Conservation (phyloP, 2,329 filamentous ascomycete genomes). For the Botryotinia narcissicola region DNA sequence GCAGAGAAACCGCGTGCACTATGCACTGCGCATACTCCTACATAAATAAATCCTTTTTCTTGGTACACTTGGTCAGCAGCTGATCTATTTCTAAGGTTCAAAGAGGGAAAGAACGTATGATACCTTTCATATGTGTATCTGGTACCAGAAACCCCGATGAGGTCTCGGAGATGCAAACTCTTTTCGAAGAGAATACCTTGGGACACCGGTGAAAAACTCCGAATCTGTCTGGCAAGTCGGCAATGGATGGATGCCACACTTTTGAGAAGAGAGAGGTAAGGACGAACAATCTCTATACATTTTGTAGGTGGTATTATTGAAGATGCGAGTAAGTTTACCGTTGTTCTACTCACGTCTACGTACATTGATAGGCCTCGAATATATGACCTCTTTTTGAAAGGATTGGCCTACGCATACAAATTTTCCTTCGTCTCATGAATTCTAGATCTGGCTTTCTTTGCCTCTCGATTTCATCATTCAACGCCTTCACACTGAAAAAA, state of each 20-base stretch:
- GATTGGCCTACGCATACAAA: neutral
- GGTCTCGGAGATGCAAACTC: neutral
- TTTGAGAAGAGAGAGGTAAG: neutral
- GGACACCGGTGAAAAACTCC: neutral
- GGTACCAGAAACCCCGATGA: neutral
- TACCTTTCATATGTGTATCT: neutral
- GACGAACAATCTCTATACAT: neutral
- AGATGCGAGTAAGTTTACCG: neutral
- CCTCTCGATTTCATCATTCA: neutral
- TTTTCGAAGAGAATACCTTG: neutral
- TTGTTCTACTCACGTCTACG: neutral
- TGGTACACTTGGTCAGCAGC: slow-evolving; percentile 9
- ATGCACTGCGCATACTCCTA: neutral
- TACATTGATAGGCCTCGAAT: neutral
- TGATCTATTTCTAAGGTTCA: neutral
- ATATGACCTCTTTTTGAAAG: neutral
- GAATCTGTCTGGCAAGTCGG: neutral
- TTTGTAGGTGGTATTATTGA: neutral
- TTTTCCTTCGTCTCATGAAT: neutral
- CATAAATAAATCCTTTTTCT: neutral
- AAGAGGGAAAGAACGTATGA: neutral
- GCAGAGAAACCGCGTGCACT: neutral
- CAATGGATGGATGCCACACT: neutral
- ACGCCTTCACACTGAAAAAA: neutral
- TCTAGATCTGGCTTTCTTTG: neutral